Conservation (phyloP, 352 stramenopile species). For the Peronospora belbahrii region DNA sequence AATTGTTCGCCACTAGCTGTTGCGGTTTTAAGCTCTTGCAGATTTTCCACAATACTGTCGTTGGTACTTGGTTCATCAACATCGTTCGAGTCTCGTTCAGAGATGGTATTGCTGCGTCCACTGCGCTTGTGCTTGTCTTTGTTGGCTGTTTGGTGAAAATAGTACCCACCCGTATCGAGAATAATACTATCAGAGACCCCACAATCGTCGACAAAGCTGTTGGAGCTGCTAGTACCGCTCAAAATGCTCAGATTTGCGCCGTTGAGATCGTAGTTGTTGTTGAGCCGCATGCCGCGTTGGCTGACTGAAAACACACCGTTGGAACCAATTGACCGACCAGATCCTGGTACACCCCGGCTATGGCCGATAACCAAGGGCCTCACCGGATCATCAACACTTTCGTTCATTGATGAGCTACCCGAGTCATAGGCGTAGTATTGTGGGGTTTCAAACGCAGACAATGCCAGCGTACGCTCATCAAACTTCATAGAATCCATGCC, state of each 20-base stretch:
- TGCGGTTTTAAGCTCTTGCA: slow-evolving; percentile 42
- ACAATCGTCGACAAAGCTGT: slow-evolving; percentile 41
- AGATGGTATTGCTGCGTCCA: slow-evolving; percentile 11
- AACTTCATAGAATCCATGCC: slow-evolving; percentile 39
- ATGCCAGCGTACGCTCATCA: slow-evolving; percentile 30
- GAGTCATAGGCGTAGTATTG: slow-evolving; percentile 30
- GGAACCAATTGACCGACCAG: slow-evolving; percentile 24
- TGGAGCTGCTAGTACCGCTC: slow-evolving; percentile 39
- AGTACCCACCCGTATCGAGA: slow-evolving; percentile 59
- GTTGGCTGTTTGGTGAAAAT: slow-evolving; percentile 42
- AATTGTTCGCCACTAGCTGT: slow-evolving; percentile 61
- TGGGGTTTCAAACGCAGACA: slow-evolving; percentile 25
- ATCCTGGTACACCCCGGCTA: slow-evolving; percentile 14
- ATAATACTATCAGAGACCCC: slow-evolving; percentile 56
- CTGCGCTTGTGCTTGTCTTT: slow-evolving; percentile 15
- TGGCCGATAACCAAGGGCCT: slow-evolving; percentile 19
- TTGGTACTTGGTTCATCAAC: slow-evolving; percentile 13
- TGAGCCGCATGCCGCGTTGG: slow-evolving; percentile 18
- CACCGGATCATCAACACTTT: slow-evolving; percentile 13
- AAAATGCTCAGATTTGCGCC: slow-evolving; percentile 28
- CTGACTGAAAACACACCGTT: slow-evolving; percentile 22
- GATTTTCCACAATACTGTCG: slow-evolving; percentile 56
- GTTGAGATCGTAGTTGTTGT: slow-evolving; percentile 31
- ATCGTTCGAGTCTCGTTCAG: slow-evolving; percentile 12
- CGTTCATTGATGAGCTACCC: slow-evolving; percentile 21